Base-by-base conservation (phyloP, 2,329 filamentous ascomycete genomes). In the Paecilomyces fulvus region DNA sequence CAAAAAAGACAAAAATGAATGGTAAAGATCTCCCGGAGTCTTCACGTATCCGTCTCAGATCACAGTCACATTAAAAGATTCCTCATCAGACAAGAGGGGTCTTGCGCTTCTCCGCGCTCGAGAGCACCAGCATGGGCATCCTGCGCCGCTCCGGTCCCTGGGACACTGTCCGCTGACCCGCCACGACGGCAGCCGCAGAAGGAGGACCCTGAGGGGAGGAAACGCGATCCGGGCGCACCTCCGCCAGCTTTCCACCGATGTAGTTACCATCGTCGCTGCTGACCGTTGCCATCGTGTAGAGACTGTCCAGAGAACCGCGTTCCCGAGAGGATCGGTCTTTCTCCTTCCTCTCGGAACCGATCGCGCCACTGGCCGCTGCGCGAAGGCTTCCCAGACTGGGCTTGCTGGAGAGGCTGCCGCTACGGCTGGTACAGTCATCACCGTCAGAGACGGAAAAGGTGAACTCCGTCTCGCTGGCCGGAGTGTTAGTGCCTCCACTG, bases 71-170 rank as follows among this genome's bases (percentile, higher is more conserved):
- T 49, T 28, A 49, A 23, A 49, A n/a, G 14, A 12, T 12, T 49
- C 25, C 48, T 23, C 48, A 66, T 77, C 78, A 86, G 68, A 81
- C 82, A 69, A 83, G 73, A 58, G 81, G 78, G 74, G 83, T 87
- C 81, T 90, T 95, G 73, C 91, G 88, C 83, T 95, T 96, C 79
- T 95, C 91, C 60, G 86, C 88, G 71, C 86, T 92, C 63, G 89
- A 92, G 63, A 96, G 82, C 63, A 96, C 88, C 69, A 96, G 84
- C 80, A 91, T 87, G 55, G 90, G 88, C 64, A 88, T 88, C 79
- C 87, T 92, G 75, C 90, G 89, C 74, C 90, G 85, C 58, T 81
- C 79, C 48, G 71, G 71, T 61, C 83, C 80, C 53, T 75, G 73
- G 48, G 76, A 77, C 65, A 60, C 84, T 80, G 60, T 82, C 74